Percentiles rank a stretch among this genome's conserved stretches.
Conservation (phyloP, 208 protist species). For the Crithidia acanthocephali region DNA sequence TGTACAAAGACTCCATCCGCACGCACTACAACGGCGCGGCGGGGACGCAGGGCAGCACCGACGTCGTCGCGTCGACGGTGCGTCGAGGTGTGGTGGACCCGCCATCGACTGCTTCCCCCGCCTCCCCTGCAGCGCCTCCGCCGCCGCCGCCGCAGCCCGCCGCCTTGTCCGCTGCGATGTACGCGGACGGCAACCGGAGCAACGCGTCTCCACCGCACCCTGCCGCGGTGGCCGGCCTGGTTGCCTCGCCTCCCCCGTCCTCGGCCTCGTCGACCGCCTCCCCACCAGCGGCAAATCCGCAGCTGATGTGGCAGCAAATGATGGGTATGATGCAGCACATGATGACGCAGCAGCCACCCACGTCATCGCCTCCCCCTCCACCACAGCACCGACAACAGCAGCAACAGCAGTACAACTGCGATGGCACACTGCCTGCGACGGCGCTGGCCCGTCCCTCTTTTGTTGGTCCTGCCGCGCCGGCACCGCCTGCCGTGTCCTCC, state of each 20-base stretch:
- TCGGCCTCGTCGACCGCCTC: background rate
- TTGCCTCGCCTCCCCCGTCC: background rate
- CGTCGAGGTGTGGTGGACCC: slow-evolving; percentile 1
- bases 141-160: background rate
- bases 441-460: background rate
- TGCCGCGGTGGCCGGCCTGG: background rate
- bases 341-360: slow-evolving; percentile 1
- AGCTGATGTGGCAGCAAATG: slow-evolving; percentile 48
- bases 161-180: background rate
- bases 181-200: background rate
- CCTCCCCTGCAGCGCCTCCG: background rate
- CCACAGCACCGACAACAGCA: background rate
- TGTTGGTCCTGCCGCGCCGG: background rate
- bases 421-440: background rate
- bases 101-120: background rate
- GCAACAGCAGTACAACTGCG: background rate
- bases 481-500: slow-evolving; percentile 17
- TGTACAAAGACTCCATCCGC: slow-evolving; percentile 55
- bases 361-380: background rate
- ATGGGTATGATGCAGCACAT: slow-evolving; percentile 60
- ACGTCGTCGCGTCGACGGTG: slow-evolving; percentile 17
- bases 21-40: slow-evolving; percentile 32
- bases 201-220: background rate
- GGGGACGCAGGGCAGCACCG: slow-evolving; percentile 37
- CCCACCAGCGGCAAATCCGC: background rate